A percentile compares a stretch with the other conserved stretches of the same genome.
These are phyloP conservation scores for Wickerhamomyces ciferrii DNA, from an alignment of 805 yeast genomes.

Conservation along the genomic window DNA sequence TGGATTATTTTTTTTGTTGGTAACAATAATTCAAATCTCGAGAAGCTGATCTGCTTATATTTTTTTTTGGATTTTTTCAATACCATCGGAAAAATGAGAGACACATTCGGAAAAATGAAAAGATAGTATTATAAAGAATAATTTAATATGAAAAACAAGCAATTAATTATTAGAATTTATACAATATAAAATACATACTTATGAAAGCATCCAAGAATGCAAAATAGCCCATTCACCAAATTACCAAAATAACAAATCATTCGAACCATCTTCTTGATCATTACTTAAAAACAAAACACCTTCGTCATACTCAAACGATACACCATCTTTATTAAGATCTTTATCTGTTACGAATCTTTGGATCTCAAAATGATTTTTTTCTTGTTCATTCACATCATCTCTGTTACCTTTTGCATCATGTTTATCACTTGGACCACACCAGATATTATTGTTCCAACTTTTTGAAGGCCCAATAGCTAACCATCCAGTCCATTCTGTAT, in stretches of 20 bases:
- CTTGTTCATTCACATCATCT: not conserved
- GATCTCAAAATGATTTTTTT: not conserved
- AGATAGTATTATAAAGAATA: too few relatives aligned
- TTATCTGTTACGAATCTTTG: not conserved
- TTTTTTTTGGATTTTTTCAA: not conserved
- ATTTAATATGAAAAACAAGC: too few relatives aligned
- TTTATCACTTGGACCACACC: not conserved
- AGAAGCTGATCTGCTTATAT: too few relatives aligned
- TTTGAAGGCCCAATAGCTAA: not conserved
- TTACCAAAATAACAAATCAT: not conserved
- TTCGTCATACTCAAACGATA: not conserved
- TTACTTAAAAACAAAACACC: not conserved
- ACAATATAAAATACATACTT: too few relatives aligned
- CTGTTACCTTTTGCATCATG: not conserved
- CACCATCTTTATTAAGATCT: not conserved
- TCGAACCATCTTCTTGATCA: not conserved
- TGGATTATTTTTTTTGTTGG: not conserved
- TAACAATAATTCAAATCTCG: too few relatives aligned
- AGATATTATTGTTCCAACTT: not conserved
- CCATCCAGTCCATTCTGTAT: not conserved
- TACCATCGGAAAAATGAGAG: not conserved
- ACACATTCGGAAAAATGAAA: not conserved
- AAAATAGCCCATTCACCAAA: too few relatives aligned
- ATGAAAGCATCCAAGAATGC: too few relatives aligned
- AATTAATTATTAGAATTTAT: too few relatives aligned